Evolutionary conservation across 441 rosid genomes (phyloP).

Genomic region (Hura crepitans): DNA sequence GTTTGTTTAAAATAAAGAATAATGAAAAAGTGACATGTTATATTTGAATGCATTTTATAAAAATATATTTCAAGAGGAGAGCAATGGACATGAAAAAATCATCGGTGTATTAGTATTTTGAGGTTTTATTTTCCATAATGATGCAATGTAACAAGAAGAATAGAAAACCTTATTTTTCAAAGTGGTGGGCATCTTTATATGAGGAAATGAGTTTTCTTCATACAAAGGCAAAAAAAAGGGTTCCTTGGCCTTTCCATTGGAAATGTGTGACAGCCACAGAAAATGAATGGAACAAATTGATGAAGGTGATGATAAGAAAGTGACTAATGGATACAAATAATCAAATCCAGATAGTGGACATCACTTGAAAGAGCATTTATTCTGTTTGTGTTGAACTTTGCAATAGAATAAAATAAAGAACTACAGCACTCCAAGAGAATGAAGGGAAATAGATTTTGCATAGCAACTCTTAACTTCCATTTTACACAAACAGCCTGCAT

Average conservation of each 20-base stretch:
- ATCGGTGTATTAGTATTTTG: too few species aligned
- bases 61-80: too few species aligned
- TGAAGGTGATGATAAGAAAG: not conserved
- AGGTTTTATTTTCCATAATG: not conserved
- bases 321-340: not conserved
- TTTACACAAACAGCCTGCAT: not conserved
- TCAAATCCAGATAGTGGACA: not conserved
- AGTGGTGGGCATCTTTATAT: not conserved
- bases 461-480: not conserved
- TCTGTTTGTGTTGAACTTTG: not conserved
- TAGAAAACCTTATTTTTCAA: too few species aligned
- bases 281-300: not conserved
- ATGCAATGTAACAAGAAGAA: not conserved
- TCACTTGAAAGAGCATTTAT: not conserved
- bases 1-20: too few species aligned
- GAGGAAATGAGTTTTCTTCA: not conserved
- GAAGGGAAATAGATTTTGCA: not conserved
- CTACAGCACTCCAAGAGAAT: too few species aligned
- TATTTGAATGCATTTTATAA: too few species aligned
- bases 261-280: slow-evolving; percentile 14
- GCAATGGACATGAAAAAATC: too few species aligned
- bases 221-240: not conserved
- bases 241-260: not conserved
- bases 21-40: too few species aligned
- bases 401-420: not conserved